Percentiles rank a stretch among this genome's conserved stretches.
These are phyloP conservation scores for Lentinula novae-zelandiae DNA, from an alignment of 1,284 basidiomycete genomes.

Conservation along the genomic window DNA sequence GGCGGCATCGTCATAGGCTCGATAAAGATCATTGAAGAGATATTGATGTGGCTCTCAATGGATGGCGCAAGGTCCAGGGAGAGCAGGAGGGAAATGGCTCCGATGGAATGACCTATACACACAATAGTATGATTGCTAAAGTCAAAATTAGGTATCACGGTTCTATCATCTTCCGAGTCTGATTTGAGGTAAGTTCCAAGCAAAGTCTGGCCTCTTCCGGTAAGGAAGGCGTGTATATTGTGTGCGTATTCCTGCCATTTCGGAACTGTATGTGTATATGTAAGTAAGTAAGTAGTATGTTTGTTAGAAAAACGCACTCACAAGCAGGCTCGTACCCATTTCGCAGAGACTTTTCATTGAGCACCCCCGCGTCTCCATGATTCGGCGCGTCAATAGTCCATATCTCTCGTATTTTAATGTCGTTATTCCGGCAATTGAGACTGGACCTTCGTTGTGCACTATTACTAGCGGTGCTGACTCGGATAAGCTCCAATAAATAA, in stretches of 20 bases:
- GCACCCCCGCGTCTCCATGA: conserved; percentile 46
- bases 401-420: conserved; percentile 39
- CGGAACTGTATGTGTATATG: conserved; percentile 18
- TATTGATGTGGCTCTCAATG: conserved; percentile 26
- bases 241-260: conserved; percentile 34
- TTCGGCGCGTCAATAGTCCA: conserved; percentile 55
- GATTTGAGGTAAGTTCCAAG: neutral
- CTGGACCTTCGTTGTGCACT: no score
- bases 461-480: neutral
- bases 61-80: conserved; percentile 34
- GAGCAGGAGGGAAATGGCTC: conserved; percentile 31
- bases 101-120: conserved; percentile 39
- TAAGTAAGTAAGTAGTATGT: no score
- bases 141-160: neutral
- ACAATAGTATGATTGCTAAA: conserved; percentile 24
- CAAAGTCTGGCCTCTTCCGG: conserved; percentile 20
- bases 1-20: conserved; percentile 35
- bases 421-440: neutral
- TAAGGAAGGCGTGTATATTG: conserved; percentile 29
- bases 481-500: conserved; percentile 33
- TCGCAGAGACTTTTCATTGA: conserved; percentile 42
- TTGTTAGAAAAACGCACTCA: conserved; percentile 22
- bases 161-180: conserved; percentile 7
- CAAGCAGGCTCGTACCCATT: conserved; percentile 40
- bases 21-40: conserved; percentile 34